Evolutionary conservation across 2,329 filamentous ascomycete species (phyloP), one percentile per base, ranked within the genome.

Genomic region (Alternaria sp.): DNA sequence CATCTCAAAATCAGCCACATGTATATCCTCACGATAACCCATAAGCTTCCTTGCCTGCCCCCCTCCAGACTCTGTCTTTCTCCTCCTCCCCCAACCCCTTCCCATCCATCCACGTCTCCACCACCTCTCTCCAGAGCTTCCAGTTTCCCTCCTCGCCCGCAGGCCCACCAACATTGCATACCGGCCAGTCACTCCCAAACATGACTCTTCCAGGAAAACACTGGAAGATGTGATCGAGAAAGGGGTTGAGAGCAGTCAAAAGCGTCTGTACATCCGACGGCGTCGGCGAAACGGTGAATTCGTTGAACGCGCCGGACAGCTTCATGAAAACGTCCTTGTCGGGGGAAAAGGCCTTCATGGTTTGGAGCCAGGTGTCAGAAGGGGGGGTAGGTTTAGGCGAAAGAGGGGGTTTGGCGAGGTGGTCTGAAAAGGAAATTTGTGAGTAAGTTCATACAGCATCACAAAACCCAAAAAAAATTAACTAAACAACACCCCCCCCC

Each of bases 141-240:
- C 93, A 97, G 31, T 90, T 88, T 14, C 63, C 68, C 23, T 81
- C 78, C 46, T 83, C 80, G 40, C 82, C 82, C 0, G 77, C 78
- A 0, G 83, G 83, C 2, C 84, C 85, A 0, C 86, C 85, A 33
- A 92, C 80, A 62, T 92, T 93, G 79, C 92, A 96, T 0, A 97
- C 89, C 2, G 94, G 93, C 94, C 94, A 98, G 77, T 97, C 93
- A 64, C 90, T 93, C 24, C 90, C 93, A 77, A 95, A 97, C 89
- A 98, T 93, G 73, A 95, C 84, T 63, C 92, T 84, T 23, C 81
- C 74, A 0, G 90, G 80, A 71, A 97, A 97, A 1, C 85, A 84
- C 28, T 87, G 84, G 51, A 96, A 85, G 0, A 93, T 80, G 51
- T 56, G 51, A 13, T 60, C 40, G 11, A 64, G 24, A 34, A 60